phyloP scores from a whole-genome alignment of 108 stramenopile genomes.

The Stephanodiscus minutulus region DNA sequence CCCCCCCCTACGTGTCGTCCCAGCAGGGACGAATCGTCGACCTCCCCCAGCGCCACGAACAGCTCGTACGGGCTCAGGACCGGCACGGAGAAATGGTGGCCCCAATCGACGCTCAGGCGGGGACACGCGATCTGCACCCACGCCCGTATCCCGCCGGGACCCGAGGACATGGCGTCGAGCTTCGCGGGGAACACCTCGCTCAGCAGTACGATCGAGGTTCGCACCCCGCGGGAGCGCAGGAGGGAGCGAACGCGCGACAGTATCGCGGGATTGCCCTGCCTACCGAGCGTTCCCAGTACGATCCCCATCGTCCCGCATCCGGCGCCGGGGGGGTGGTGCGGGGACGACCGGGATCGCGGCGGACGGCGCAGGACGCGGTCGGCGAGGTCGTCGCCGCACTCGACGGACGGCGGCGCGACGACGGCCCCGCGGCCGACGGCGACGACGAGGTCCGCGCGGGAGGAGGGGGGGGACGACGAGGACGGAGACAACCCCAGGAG shows the following conservation, averaged over 20 bases:
- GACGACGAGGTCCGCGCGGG: too few species aligned
- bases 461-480: too few species aligned
- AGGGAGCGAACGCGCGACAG: slow-evolving; percentile 66
- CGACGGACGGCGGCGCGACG: neutral
- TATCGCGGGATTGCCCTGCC: slow-evolving; percentile 98
- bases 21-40: slow-evolving; percentile 61
- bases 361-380: slow-evolving; percentile 27
- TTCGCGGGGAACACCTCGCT: slow-evolving; percentile 93
- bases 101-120: slow-evolving; percentile 96
- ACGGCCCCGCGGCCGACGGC: neutral
- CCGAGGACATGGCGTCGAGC: slow-evolving; percentile 74
- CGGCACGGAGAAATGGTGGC: slow-evolving; percentile 80
- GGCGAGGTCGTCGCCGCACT: slow-evolving; percentile 22
- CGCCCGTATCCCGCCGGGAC: slow-evolving; percentile 47
- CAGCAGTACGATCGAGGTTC: slow-evolving; percentile 80
- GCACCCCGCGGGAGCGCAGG: slow-evolving; percentile 60
- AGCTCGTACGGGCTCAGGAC: slow-evolving; percentile 94
- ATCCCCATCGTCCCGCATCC: slow-evolving; percentile 84
- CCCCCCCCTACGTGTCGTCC: slow-evolving; percentile 31
- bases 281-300: slow-evolving; percentile 94
- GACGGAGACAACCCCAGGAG: slow-evolving; percentile 34
- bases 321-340: too few species aligned
- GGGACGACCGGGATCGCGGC: too few species aligned
- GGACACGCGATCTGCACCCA: slow-evolving; percentile 99
- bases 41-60: slow-evolving; percentile 82